Evolutionary conservation across 305 asterid species (phyloP), one percentile per base, ranked within the genome.

Genomic region (Fraxinus nigra): DNA sequence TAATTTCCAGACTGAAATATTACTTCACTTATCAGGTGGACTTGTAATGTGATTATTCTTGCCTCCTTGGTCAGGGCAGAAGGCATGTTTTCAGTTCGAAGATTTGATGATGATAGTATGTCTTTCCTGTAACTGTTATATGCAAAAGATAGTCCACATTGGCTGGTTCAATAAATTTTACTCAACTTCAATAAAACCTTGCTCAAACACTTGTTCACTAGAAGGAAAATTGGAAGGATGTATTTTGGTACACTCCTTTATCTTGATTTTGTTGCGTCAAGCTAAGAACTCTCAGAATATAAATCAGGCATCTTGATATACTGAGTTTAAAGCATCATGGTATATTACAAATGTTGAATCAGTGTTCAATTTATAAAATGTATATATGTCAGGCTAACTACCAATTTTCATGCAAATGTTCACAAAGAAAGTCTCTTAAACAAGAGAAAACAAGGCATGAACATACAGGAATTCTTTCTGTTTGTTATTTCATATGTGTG

Each of bases 371-470:
- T 8, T 61, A 61, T 24, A 2, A 61, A 61, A 61, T 61, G 70
- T 59, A 5, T 0, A 61, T 7, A 22, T 22, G 72, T 22, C 72
- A 61, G 33, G 72, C 72, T 61, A 61, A 22, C 16, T 61, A 61
- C 30, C 32, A 61, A 20, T 22, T 8, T 61, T 61, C 70, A 11
- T 26, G 73, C 43, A 30, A 76, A 72, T 28, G 46, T 22, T 59
- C 70, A 84, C 14, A 20, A 84, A 80, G 22, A 22, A 72, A 78
- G n/a, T 43, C 38, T 33, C 73, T 24, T 30, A 26, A 54, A 76
- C 51, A 37, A 77, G 48, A 76, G 26, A 75, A 63, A 54, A 72
- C 59, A 51, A 78, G 73, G 63, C n/a, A 59, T 24, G 26, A 24
- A 22, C n/a, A 54, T 40, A 54, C 0, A 33, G 38, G 43, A 75